Percentiles rank a stretch among this genome's conserved stretches.
Evolutionary conservation across 768 basidiomycete species (phyloP).

Genomic region (Dioszegia aurantiaca): DNA sequence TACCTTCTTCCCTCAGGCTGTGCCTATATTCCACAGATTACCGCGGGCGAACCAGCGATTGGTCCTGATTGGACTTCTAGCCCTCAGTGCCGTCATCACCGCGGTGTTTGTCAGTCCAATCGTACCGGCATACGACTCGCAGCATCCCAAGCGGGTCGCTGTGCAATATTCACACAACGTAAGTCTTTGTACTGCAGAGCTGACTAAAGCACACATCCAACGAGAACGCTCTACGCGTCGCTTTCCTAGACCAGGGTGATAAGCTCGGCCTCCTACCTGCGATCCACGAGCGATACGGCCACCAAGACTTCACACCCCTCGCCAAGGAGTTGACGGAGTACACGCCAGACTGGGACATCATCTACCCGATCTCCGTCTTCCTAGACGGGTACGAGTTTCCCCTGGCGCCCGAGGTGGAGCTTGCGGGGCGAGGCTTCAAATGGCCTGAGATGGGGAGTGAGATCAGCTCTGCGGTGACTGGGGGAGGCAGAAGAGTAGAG

Average conservation of each 20-base stretch:
- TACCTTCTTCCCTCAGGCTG: constrained; percentile 60
- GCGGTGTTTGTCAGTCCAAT: constrained; percentile 59
- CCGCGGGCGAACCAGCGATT: constrained; percentile 54
- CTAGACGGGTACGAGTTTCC: constrained; percentile 75
- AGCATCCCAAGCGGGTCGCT: constrained; percentile 85
- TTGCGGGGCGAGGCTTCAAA: constrained; percentile 60
- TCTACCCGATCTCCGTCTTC: constrained; percentile 60
- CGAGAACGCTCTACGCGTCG: constrained; percentile 74
- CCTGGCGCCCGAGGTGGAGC: constrained; percentile 42
- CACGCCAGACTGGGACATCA: constrained; percentile 81
- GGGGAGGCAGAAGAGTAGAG: constrained; percentile 22
- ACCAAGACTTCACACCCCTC: constrained; percentile 52
- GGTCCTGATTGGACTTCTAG: constrained; percentile 56
- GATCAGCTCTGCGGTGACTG: neutral
- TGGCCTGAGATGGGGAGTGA: constrained; percentile 30
- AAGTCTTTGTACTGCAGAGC: constrained; percentile 37
- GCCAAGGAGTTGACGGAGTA: constrained; percentile 67
- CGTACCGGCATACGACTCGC: constrained; percentile 65
- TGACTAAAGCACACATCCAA: constrained; percentile 63
- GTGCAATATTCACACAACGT: constrained; percentile 84
- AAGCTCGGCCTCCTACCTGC: constrained; percentile 63
- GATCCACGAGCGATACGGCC: constrained; percentile 64
- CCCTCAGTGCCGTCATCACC: constrained; percentile 57
- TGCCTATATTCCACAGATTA: constrained; percentile 76
- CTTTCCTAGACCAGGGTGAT: constrained; percentile 78